phyloP scores from a whole-genome alignment of 2,329 filamentous ascomycete genomes.

The Coniochaeta pulveracea region DNA sequence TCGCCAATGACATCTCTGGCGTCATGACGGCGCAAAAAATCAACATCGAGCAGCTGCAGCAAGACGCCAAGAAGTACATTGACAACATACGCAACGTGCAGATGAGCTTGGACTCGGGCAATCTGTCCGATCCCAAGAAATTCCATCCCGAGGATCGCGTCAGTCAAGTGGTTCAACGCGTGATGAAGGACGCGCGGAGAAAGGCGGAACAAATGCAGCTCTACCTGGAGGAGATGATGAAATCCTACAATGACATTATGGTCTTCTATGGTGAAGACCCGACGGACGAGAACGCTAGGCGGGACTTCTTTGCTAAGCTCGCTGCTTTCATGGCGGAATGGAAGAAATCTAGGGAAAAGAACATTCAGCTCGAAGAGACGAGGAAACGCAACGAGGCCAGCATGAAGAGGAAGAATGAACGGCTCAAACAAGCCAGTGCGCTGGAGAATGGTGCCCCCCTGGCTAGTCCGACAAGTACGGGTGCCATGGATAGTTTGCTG shows the following conservation, averaged over 20 bases:
- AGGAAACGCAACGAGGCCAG: constrained; percentile 79
- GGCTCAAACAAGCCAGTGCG: constrained; percentile 43
- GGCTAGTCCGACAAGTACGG: constrained; percentile 60
- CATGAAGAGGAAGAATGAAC: constrained; percentile 81
- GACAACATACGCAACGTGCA: constrained; percentile 93
- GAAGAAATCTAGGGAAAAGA: constrained; percentile 95
- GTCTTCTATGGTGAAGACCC: constrained; percentile 93
- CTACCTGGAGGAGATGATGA: constrained; percentile 85
- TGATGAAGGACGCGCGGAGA: constrained; percentile 91
- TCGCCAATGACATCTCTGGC: constrained; percentile 71
- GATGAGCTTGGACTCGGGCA: constrained; percentile 81
- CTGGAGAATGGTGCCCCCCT: constrained; percentile 35
- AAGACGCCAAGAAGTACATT: constrained; percentile 85
- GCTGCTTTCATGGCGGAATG: constrained; percentile 84
- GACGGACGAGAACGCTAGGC: constrained; percentile 78
- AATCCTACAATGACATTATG: constrained; percentile 91
- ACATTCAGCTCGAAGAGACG: constrained; percentile 69
- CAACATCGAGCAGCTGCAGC: constrained; percentile 84
- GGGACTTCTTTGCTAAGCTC: constrained; percentile 93
- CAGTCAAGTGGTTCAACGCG: constrained; percentile 77
- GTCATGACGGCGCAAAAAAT: constrained; percentile 77
- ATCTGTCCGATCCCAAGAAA: constrained; percentile 90
- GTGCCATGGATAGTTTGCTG: constrained; percentile 90
- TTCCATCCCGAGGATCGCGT: constrained; percentile 97
- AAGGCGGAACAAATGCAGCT: constrained; percentile 95